Conservation (phyloP, 352 stramenopile genomes). For the Pythium scleroteichum region DNA sequence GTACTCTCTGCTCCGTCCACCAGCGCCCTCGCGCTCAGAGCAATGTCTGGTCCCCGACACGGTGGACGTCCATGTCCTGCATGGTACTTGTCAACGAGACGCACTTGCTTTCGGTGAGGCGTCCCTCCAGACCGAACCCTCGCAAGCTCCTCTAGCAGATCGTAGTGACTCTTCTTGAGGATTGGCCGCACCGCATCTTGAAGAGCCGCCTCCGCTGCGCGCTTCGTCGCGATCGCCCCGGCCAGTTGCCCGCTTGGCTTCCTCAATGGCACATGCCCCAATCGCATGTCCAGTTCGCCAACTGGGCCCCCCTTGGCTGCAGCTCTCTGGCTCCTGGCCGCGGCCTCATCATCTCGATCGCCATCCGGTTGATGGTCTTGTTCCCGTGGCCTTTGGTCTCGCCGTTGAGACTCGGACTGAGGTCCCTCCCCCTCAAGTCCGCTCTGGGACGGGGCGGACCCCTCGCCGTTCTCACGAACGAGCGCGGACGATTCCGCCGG, state of each 20-base stretch:
- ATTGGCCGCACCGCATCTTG: no score
- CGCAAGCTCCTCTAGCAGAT: constrained; percentile 13
- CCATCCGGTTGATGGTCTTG: no score
- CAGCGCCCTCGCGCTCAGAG: background rate
- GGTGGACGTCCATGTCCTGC: background rate
- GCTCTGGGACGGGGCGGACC: no score
- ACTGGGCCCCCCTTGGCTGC: background rate
- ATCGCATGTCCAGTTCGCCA: constrained; percentile 4
- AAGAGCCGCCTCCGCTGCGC: background rate
- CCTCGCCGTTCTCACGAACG: background rate
- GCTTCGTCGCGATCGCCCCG: background rate
- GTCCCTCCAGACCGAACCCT: constrained; percentile 8
- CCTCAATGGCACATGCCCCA: background rate
- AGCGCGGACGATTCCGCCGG: background rate
- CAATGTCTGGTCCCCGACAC: constrained; percentile 8
- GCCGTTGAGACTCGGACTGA: no score
- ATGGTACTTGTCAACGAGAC: constrained; percentile 1
- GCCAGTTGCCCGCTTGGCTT: background rate
- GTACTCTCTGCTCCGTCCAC: background rate
- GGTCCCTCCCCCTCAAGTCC: no score
- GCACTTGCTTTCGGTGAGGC: constrained; percentile 1
- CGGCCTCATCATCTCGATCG: no score
- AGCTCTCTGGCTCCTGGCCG: background rate
- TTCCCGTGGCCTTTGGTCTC: no score
- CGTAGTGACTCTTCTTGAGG: constrained; percentile 1